Evolutionary conservation across 108 stramenopile species (phyloP).

Genomic region (Phaeodactylum tricornutum): DNA sequence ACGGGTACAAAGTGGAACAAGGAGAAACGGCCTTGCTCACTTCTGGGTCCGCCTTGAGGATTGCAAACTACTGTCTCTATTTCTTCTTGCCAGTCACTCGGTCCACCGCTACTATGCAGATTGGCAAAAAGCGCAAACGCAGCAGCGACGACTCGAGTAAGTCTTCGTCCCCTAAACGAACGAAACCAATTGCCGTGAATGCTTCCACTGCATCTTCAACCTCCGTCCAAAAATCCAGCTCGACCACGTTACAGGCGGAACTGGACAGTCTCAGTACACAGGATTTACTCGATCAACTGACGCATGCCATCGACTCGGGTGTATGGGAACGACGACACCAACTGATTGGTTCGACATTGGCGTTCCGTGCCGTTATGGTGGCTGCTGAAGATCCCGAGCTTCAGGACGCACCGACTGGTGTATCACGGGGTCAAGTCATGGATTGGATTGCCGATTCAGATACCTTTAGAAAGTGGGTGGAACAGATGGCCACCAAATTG

Average conservation of each 20-base stretch:
- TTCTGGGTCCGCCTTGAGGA: slow-evolving; percentile 20
- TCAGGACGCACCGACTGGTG: slow-evolving; percentile 21
- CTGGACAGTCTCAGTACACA: slow-evolving; percentile 24
- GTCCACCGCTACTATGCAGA: neutral
- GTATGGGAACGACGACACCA: slow-evolving; percentile 42
- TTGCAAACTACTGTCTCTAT: slow-evolving; percentile 17
- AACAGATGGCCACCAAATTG: slow-evolving; percentile 38
- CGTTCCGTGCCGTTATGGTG: slow-evolving; percentile 27
- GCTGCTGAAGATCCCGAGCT: slow-evolving; percentile 13
- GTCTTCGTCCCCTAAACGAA: too few species aligned
- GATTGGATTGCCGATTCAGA: slow-evolving; percentile 35
- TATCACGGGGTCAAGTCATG: slow-evolving; percentile 36
- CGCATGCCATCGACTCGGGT: slow-evolving; percentile 19
- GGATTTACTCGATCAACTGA: slow-evolving; percentile 17
- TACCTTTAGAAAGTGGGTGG: slow-evolving; percentile 27
- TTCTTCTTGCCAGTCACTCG: slow-evolving; percentile 25
- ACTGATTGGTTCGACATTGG: slow-evolving; percentile 30
- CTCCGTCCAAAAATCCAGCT: neutral
- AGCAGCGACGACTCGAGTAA: too few species aligned
- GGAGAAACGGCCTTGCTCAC: slow-evolving; percentile 22
- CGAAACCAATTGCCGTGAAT: slow-evolving; percentile 1
- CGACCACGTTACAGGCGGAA: slow-evolving; percentile 9
- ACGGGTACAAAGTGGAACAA: slow-evolving; percentile 29
- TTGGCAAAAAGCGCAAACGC: slow-evolving; percentile 1
- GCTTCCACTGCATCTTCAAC: neutral